Percentiles rank a stretch among this genome's conserved stretches.
phyloP scores from a whole-genome alignment of 2,329 filamentous ascomycete genomes.

The Aschersonia sp. region DNA sequence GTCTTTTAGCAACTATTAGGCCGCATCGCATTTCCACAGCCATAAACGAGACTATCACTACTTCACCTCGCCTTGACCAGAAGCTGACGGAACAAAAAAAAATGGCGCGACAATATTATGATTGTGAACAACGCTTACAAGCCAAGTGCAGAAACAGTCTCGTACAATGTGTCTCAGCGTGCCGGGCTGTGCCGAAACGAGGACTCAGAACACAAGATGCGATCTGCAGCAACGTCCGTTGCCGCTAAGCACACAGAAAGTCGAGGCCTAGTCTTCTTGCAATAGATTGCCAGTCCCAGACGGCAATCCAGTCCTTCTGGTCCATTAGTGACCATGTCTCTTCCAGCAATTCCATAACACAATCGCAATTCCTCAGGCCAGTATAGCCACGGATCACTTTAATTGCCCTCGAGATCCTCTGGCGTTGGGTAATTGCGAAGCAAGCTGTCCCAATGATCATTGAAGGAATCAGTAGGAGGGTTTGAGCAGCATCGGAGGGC shows the following conservation, averaged over 20 bases:
- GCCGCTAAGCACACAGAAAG: constrained; percentile 34
- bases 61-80: no score
- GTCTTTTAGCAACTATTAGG: no score
- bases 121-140: no score
- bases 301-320: constrained; percentile 37
- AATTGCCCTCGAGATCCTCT: constrained; percentile 35
- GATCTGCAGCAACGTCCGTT: not conserved
- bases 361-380: constrained; percentile 42
- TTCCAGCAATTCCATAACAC: constrained; percentile 37
- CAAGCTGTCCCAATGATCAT: constrained; percentile 46
- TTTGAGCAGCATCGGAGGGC: constrained; percentile 42
- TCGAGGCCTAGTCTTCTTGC: constrained; percentile 37
- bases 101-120: no score
- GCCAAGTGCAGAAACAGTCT: no score
- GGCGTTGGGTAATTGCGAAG: constrained; percentile 35
- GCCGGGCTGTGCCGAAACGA: no score
- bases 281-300: constrained; percentile 51
- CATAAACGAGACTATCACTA: no score
- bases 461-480: constrained; percentile 43
- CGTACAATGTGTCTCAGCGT: no score
- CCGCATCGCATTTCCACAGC: no score
- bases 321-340: constrained; percentile 47
- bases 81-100: no score
- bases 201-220: not conserved
- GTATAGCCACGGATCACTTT: constrained; percentile 41